Evolutionary conservation across 305 asterid species (phyloP).

Genomic region (Fraxinus sp.): DNA sequence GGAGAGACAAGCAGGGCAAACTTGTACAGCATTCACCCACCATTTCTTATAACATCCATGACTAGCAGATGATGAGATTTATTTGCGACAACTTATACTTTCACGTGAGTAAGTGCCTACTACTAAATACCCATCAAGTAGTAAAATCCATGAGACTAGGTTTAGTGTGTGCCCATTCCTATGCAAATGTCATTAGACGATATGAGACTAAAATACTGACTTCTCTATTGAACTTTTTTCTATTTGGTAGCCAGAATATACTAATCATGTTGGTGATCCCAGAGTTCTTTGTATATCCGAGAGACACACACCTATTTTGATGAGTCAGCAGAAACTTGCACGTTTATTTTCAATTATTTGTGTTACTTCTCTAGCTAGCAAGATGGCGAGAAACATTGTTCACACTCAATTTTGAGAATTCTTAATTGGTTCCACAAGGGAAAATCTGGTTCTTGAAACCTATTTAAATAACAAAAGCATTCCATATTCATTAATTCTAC

Average conservation of each 20-base stretch:
- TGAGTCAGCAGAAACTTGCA: neutral
- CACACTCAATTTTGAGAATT: neutral
- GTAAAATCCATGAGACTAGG: neutral
- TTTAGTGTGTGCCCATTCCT: neutral
- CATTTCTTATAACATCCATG: neutral
- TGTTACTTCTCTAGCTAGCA: neutral
- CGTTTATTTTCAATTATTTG: neutral
- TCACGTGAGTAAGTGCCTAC: neutral
- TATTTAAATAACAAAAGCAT: neutral
- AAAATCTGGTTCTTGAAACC: neutral
- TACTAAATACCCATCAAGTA: neutral
- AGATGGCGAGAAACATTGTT: neutral
- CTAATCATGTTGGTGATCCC: neutral
- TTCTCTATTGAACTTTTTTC: neutral
- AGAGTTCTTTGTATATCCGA: neutral
- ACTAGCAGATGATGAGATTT: neutral
- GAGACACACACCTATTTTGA: neutral
- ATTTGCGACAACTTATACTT: neutral
- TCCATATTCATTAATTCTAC: neutral
- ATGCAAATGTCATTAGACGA: neutral
- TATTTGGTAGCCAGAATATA: neutral
- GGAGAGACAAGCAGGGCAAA: neutral
- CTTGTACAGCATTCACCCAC: neutral
- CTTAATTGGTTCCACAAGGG: neutral
- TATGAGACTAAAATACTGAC: neutral